Evolutionary conservation across 2,329 filamentous ascomycete genomes (phyloP).

Genomic region (Penicillium griseofulvum): DNA sequence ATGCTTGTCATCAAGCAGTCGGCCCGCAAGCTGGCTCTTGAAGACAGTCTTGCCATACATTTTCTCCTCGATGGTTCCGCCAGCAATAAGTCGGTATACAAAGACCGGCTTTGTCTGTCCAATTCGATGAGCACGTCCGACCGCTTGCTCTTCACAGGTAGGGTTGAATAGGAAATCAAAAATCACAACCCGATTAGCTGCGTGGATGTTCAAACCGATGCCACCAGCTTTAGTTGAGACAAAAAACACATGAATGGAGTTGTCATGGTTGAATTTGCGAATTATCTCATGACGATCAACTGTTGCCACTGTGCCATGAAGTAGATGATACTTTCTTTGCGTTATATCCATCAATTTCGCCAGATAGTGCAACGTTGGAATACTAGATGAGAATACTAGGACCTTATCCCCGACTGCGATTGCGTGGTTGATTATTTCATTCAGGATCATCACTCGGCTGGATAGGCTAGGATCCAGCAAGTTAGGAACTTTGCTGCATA

Average conservation of each 20-base stretch:
- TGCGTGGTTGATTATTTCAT: slow-evolving; percentile 67
- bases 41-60: slow-evolving; percentile 73
- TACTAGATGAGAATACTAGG: slow-evolving; percentile 74
- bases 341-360: slow-evolving; percentile 54
- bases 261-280: slow-evolving; percentile 64
- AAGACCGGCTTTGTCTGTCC: slow-evolving; percentile 77
- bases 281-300: slow-evolving; percentile 59
- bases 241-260: slow-evolving; percentile 61
- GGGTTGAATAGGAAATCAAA: slow-evolving; percentile 84
- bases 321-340: slow-evolving; percentile 51
- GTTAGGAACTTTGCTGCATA: slow-evolving; percentile 34
- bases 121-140: slow-evolving; percentile 81
- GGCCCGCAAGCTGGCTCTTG: slow-evolving; percentile 75
- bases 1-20: slow-evolving; percentile 82
- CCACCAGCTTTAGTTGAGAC: slow-evolving; percentile 84
- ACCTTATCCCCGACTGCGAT: slow-evolving; percentile 66
- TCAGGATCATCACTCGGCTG: slow-evolving; percentile 66
- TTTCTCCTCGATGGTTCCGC: slow-evolving; percentile 74
- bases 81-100: slow-evolving; percentile 77
- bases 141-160: slow-evolving; percentile 77
- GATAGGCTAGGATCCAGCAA: slow-evolving; percentile 55
- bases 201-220: slow-evolving; percentile 76
- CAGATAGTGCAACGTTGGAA: slow-evolving; percentile 68
- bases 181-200: slow-evolving; percentile 81
- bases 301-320: slow-evolving; percentile 66